Conservation (phyloP, 208 protist species). For the Trypanosoma boissoni region DNA sequence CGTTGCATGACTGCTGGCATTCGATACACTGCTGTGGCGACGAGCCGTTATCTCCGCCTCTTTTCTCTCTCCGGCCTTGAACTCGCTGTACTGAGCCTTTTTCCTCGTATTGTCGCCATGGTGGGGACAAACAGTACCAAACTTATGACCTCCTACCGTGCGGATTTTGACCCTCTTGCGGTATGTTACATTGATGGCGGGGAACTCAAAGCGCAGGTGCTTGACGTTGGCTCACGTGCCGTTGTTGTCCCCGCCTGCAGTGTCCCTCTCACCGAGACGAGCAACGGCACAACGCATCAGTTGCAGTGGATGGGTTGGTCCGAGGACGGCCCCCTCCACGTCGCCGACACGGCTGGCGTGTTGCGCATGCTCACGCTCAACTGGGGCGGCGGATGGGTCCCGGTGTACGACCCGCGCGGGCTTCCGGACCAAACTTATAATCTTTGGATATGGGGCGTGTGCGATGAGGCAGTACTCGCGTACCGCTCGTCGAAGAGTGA, state of each 20-base stretch:
- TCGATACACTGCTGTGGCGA: conserved; percentile 72
- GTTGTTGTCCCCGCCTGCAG: conserved; percentile 34
- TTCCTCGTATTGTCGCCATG: conserved; percentile 78
- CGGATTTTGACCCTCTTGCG: conserved; percentile 75
- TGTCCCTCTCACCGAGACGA: conserved; percentile 56
- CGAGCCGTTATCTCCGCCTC: conserved; percentile 73
- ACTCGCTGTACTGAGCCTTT: conserved; percentile 75
- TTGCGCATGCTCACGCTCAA: conserved; percentile 72
- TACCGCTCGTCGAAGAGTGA: conserved; percentile 63
- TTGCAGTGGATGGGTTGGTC: conserved; percentile 88
- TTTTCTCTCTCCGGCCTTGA: conserved; percentile 83
- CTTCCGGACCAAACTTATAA: conserved; percentile 36
- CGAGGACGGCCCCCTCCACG: conserved; percentile 82
- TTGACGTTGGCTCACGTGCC: conserved; percentile 58
- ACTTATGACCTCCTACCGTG: conserved; percentile 51
- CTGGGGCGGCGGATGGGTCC: conserved; percentile 82
- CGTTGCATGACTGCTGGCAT: conserved; percentile 74
- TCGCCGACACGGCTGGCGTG: conserved; percentile 78
- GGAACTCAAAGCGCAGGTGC: conserved; percentile 59
- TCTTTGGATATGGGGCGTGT: conserved; percentile 61
- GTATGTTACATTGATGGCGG: conserved; percentile 53
- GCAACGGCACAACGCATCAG: conserved; percentile 51
- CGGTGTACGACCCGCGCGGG: conserved; percentile 70
- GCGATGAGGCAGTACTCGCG: conserved; percentile 56
- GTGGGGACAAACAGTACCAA: conserved; percentile 65